phyloP scores from a whole-genome alignment of 78 protist genomes.

The Dictyostelium discoideum region DNA sequence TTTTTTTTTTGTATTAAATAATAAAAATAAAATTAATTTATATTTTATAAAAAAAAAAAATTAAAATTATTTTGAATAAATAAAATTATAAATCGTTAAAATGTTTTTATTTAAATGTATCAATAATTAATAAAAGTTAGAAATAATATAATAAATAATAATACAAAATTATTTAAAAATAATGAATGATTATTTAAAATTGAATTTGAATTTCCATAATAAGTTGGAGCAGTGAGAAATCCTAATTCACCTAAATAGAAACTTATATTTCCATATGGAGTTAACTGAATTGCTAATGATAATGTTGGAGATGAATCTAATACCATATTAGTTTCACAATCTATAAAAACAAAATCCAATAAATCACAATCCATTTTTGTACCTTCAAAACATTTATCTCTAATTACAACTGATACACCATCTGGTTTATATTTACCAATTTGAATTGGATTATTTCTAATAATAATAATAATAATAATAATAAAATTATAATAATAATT shows the following conservation, averaged over 20 bases:
- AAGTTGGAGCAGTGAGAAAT: neutral
- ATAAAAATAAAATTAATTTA: too few relatives aligned
- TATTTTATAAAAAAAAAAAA: too few relatives aligned
- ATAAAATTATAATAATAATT: too few relatives aligned
- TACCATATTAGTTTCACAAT: neutral
- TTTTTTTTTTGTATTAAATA: too few relatives aligned
- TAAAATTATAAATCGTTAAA: neutral
- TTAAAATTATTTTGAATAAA: neutral
- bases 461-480: neutral
- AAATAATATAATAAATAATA: neutral
- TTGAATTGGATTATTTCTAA: neutral
- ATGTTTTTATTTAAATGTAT: neutral
- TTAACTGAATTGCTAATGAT: neutral
- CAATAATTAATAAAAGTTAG: neutral
- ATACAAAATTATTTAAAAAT: neutral
- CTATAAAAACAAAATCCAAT: neutral
- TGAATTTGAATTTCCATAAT: neutral
- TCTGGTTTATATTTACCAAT: neutral
- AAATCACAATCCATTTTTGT: neutral
- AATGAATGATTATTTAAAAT: neutral
- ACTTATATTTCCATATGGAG: neutral
- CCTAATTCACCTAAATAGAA: conserved; percentile 5
- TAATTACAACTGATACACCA: neutral
- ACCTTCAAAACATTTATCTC: neutral
- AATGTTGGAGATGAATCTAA: neutral